phyloP scores from a whole-genome alignment of 2,329 filamentous ascomycete genomes.

The Tolypocladium pustulatum region DNA sequence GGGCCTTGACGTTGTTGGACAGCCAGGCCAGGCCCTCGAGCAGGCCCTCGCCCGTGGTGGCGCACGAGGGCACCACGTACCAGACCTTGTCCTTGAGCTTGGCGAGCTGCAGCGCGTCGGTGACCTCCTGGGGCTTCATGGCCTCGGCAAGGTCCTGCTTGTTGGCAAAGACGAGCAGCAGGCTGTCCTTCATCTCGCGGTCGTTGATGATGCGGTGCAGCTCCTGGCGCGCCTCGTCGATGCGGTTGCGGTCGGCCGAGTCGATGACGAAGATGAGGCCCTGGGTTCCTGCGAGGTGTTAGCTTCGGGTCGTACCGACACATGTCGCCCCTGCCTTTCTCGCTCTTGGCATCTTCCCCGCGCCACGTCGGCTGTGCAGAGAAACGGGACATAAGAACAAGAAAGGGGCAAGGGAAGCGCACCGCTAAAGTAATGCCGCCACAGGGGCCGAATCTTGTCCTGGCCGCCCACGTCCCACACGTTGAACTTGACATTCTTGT shows the following conservation, averaged over 20 bases:
- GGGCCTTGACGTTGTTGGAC: constrained; percentile 71
- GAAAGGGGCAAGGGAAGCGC: constrained; percentile 15
- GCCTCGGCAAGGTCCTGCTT: constrained; percentile 91
- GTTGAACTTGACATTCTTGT: constrained; percentile 99
- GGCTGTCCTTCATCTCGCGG: constrained; percentile 91
- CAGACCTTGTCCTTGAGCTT: constrained; percentile 76
- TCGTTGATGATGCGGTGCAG: constrained; percentile 97
- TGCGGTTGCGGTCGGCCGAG: constrained; percentile 80
- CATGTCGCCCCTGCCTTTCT: too few relatives aligned
- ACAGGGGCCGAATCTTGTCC: constrained; percentile 95
- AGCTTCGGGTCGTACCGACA: too few relatives aligned
- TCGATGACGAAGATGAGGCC: constrained; percentile 98
- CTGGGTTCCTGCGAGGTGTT: constrained; percentile 60
- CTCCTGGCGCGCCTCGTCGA: constrained; percentile 88
- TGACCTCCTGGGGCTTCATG: constrained; percentile 71
- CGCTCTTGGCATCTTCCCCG: too few relatives aligned
- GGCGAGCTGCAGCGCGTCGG: constrained; percentile 63
- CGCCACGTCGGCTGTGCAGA: too few relatives aligned
- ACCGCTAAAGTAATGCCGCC: constrained; percentile 94
- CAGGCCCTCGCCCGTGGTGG: constrained; percentile 70
- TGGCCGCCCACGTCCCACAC: constrained; percentile 98
- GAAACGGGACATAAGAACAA: too few relatives aligned
- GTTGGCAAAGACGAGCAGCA: constrained; percentile 94
- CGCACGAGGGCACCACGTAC: constrained; percentile 77
- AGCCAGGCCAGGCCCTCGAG: constrained; percentile 76